Evolutionary conservation across 2,329 filamentous ascomycete genomes (phyloP).

Genomic region (Fusarium floridanum): DNA sequence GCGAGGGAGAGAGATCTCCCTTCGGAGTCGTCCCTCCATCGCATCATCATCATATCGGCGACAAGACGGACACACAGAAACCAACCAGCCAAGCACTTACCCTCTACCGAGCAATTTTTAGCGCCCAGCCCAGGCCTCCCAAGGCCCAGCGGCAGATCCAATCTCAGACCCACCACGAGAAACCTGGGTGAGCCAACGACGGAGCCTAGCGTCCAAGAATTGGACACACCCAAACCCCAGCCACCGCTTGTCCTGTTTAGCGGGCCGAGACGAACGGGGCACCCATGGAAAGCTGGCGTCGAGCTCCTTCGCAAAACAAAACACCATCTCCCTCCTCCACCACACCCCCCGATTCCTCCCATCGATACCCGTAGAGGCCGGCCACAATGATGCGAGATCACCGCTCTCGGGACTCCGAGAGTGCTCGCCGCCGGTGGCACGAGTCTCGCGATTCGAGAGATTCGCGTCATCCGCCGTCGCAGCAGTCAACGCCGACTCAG

Average conservation of each 20-base stretch:
- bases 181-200: conserved; percentile 38
- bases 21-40: background rate
- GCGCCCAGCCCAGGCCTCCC: conserved; percentile 16
- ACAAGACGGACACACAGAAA: background rate
- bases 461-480: conserved; percentile 35
- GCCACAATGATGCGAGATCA: conserved; percentile 66
- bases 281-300: conserved; percentile 41
- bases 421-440: conserved; percentile 63
- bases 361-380: conserved; percentile 44
- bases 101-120: conserved; percentile 16
- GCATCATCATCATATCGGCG: background rate
- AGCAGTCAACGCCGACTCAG: conserved; percentile 16
- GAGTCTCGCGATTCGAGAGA: conserved; percentile 50
- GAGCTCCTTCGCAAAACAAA: conserved; percentile 47
- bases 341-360: conserved; percentile 17
- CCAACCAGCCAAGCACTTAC: background rate
- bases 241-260: conserved; percentile 49
- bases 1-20: background rate
- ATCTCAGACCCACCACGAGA: conserved; percentile 37
- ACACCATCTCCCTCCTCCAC: conserved; percentile 35
- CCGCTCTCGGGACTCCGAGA: conserved; percentile 69
- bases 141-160: conserved; percentile 36
- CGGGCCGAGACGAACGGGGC: conserved; percentile 43
- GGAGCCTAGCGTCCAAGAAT: conserved; percentile 29
- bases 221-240: conserved; percentile 42